Base-by-base conservation (phyloP, 805 yeast species). In the Candida tallmaniae region DNA sequence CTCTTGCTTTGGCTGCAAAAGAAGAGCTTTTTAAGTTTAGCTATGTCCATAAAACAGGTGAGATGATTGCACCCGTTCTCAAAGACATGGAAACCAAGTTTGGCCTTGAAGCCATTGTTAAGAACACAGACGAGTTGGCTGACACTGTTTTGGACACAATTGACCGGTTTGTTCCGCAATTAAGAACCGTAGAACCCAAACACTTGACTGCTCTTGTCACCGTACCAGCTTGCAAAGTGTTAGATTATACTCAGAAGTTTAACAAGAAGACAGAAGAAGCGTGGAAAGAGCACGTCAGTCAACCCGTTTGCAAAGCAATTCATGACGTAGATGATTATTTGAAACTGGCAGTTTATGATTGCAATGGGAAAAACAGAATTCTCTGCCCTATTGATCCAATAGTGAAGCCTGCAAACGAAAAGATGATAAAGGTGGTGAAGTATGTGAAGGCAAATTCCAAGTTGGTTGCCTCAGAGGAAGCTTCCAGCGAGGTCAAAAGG, bases 381-480 rank as follows among this genome's bases (percentile, higher is more conserved):
- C 68, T 86, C 44, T 66, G 80, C n/a, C 69, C 73, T 16, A 48
- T 80, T 15, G 87, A 81, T 54, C 80, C 84, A 4, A 23, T 80
- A 9, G 61, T 83, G 30, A 66, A 63, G 23, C 89, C 93, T 19
- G 29, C 80, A 29, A 86, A 83, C 58, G 58, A 67, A 23, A 59
- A 66, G 22, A 54, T 83, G 33, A 78, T 71, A 41, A 52, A 62
- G 2, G 46, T 65, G 16, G 65, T 76, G 19, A 54, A 61, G 25
- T 57, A 55, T 23, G 62, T 68, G 43, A 62, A 74, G 23, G 82
- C 83, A 13, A 60, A 44, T 10, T 60, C 59, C 14, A 58, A 60
- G 38, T 48, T 54, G 15, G 70, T 74, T 4, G 47, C 69, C 9
- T 53, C 62, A 9, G 70, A 70, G 11, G 64, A 60, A 3, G 67